Evolutionary conservation across 2,329 filamentous ascomycete genomes (phyloP), one percentile per base, ranked within the genome.

Genomic region (Cordyceps pruinosa): DNA sequence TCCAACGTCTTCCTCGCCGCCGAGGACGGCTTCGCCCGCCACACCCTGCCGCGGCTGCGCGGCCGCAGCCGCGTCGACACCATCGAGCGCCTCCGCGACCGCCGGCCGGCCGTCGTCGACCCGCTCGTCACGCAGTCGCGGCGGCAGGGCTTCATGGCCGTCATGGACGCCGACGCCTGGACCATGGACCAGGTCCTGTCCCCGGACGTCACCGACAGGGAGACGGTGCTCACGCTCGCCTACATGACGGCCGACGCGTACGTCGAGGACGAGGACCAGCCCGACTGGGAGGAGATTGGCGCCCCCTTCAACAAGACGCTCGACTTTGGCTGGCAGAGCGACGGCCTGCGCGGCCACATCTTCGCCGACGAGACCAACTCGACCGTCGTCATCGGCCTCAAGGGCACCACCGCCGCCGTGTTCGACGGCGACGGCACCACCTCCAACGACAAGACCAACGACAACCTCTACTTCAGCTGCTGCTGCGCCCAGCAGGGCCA

Each of bases 401-500:
- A 99, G 73, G 94, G 93, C 55, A 97, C 92, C 0, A 89, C 87
- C 1, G 84, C 87, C 2, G 93, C 94, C 13, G 86, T 97, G 4
- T 97, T 97, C 68, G 93, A 97, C 70, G 94, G 94, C n/a, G 89
- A 93, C 37, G 93, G 92, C 52, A 97, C 94, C 1, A 97, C 93
- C 0, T 96, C 91, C 26, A 96, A 96, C 64, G 94, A 99, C 75
- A 99, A 99, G 75, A 78, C 92, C 66, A 99, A 97, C 70, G 94
- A 99, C 73, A 99, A 99, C 69, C 79, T 99, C 10, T 96, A 96
- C 73, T 97, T 97, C 75, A 96, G 92, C 68, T 99, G 94, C 74
- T 99, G 94, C 72, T 99, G 94, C 72, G 94, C 85, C 4, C 91
- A 97, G 73, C 92, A 95, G 65, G 91, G 92, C 0, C 90, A 91